Evolutionary conservation across 495 filamentous ascomycete species (phyloP), one percentile per base, ranked within the genome.

Genomic region (Neurospora sp.): DNA sequence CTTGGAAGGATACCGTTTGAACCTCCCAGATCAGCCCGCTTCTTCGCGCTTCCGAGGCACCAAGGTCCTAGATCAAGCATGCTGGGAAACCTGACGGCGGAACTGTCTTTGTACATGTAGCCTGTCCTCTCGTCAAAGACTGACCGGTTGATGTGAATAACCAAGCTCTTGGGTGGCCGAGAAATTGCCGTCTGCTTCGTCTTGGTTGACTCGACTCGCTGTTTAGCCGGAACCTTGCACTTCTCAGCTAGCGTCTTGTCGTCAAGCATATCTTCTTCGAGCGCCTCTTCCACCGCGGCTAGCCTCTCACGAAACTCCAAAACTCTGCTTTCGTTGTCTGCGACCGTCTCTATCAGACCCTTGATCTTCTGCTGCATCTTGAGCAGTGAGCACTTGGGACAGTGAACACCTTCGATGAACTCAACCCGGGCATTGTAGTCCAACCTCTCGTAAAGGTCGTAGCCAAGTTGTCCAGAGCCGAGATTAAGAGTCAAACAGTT

Each of bases 401-500:
- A 99, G 75, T 98, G 91, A 18, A 98, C 94, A 0, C 92, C 93
- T 75, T 91, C 88, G 75, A 98, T 97, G 1, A 85, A 80, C 77
- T 98, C 96, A 35, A 98, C 83, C 18, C 88, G 86, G 71, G 94
- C 96, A 78, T 93, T 97, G 69, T 93, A 89, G 77, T 94, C 90
- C 40, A 99, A 83, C 75, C 93, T 93, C 59, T 94, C 90, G 69
- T 87, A 86, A 1, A 99, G 77, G 74, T 91, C 87, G 74, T 91
- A 90, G 69, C 84, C 80, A 45, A 74, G 81, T 74, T 77, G 79
- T 18, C 83, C 83, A 41, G 78, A 76, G 7, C 89, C 91, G 0
- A 98, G 86, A 42, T 89, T 91, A 0, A 99, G 88, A 7, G 96
- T 98, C 70, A 99, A 82, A 78, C 93, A 97, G 75, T 96, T 97